phyloP scores from a whole-genome alignment of 2,329 filamentous ascomycete species.

The Paramyrothecium sp. region DNA sequence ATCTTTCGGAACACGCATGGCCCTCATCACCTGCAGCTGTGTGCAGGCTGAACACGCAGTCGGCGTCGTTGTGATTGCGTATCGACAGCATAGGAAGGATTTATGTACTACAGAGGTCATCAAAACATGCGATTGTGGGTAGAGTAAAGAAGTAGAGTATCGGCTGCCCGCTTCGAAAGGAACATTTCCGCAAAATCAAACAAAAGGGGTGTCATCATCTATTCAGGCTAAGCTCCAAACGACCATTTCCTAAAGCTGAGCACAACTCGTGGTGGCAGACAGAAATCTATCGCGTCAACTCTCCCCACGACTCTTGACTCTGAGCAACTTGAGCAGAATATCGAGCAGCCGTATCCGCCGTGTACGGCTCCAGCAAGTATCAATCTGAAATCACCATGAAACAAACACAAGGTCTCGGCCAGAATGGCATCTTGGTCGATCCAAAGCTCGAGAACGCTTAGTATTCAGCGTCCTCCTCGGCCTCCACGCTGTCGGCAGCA shows the following conservation, averaged over 20 bases:
- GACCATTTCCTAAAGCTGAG: constrained; percentile 17
- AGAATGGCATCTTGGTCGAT: not conserved
- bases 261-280: constrained; percentile 14
- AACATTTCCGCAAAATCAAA: constrained; percentile 11
- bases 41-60: too few relatives aligned
- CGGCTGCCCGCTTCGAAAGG: constrained; percentile 24
- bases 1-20: too few relatives aligned
- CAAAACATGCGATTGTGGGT: too few relatives aligned
- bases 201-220: constrained; percentile 21
- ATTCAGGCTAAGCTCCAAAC: constrained; percentile 24
- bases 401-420: too few relatives aligned
- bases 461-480: constrained; percentile 73
- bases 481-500: constrained; percentile 67
- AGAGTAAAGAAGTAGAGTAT: too few relatives aligned
- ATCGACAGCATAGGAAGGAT: too few relatives aligned
- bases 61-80: too few relatives aligned
- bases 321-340: constrained; percentile 7
- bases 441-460: constrained; percentile 41
- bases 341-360: too few relatives aligned
- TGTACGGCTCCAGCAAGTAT: too few relatives aligned
- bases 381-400: too few relatives aligned
- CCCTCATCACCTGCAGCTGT: too few relatives aligned
- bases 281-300: constrained; percentile 17
- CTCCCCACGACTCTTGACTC: constrained; percentile 11
- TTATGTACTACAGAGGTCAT: too few relatives aligned